These are phyloP conservation scores for Lachnellula arida DNA, from an alignment of 2,329 filamentous ascomycete genomes.

Conservation along the genomic window DNA sequence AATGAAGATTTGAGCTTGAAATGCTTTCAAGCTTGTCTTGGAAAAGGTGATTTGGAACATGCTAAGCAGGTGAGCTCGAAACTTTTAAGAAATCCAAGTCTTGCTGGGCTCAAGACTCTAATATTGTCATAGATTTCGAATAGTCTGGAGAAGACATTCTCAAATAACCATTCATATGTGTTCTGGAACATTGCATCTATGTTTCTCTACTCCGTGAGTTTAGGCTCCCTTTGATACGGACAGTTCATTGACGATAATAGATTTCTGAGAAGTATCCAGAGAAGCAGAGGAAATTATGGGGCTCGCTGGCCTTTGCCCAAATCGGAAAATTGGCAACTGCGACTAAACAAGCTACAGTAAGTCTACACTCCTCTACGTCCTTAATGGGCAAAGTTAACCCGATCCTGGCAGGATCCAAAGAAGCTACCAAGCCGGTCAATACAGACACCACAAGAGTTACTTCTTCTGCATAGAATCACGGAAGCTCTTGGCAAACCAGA, in stretches of 20 bases:
- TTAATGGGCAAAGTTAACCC: conserved; percentile 1
- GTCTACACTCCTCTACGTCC: conserved; percentile 2
- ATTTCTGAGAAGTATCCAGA: conserved; percentile 23
- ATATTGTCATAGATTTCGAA: conserved; percentile 28
- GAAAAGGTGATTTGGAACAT: conserved; percentile 30
- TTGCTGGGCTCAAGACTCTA: neutral
- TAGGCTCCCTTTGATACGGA: neutral
- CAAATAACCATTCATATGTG: conserved; percentile 28
- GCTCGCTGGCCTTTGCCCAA: conserved; percentile 24
- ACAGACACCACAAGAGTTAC: conserved; percentile 32
- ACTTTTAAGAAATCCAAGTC: neutral
- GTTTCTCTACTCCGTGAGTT: conserved; percentile 30
- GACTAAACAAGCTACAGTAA: conserved; percentile 27
- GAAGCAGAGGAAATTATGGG: conserved; percentile 28
- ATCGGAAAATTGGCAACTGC: conserved; percentile 30
- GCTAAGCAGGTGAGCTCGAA: conserved; percentile 28
- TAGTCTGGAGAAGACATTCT: conserved; percentile 31
- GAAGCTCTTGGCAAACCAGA: conserved; percentile 22
- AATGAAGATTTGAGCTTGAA: conserved; percentile 26
- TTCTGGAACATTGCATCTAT: conserved; percentile 33
- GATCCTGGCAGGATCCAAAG: conserved; percentile 20
- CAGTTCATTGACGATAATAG: conserved; percentile 18
- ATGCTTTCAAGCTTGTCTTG: conserved; percentile 30
- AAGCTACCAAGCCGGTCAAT: conserved; percentile 28
- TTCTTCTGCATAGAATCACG: conserved; percentile 29